phyloP scores from a whole-genome alignment of 1,284 basidiomycete genomes.

The Puccinia polysora region DNA sequence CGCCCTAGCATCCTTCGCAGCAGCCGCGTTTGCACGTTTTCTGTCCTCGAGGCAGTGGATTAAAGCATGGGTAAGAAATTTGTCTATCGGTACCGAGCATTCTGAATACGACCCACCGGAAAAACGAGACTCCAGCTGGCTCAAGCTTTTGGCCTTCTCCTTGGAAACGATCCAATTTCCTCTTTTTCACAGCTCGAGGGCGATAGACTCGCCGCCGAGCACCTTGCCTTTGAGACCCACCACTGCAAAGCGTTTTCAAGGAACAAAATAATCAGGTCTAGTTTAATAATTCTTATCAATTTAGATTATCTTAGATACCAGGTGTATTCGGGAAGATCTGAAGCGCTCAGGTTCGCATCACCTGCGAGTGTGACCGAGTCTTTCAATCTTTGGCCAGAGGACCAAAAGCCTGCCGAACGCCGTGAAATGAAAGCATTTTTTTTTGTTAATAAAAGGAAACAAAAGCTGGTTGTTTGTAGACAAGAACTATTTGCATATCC shows the following conservation, averaged over 20 bases:
- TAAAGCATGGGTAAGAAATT: not conserved
- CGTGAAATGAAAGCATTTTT: not conserved
- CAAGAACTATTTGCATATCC: not conserved
- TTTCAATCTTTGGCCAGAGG: slow-evolving; percentile 31
- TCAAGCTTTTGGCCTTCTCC: slow-evolving; percentile 35
- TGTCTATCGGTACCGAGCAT: not conserved
- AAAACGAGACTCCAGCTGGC: slow-evolving; percentile 7
- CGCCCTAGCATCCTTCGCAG: slow-evolving; percentile 24
- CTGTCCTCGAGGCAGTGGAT: not conserved
- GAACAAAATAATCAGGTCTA: not conserved
- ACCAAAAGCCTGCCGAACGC: slow-evolving; percentile 24
- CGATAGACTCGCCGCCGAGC: slow-evolving; percentile 16
- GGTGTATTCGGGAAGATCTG: slow-evolving; percentile 27
- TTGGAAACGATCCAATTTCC: not conserved
- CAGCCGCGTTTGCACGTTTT: slow-evolving; percentile 30
- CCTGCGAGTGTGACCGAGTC: slow-evolving; percentile 14
- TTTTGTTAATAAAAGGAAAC: not conserved
- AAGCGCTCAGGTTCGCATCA: slow-evolving; percentile 15
- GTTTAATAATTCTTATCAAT: not conserved
- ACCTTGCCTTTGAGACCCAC: slow-evolving; percentile 22
- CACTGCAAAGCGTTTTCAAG: not conserved
- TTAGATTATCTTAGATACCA: slow-evolving; percentile 3
- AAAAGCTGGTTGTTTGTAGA: no score
- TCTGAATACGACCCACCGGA: not conserved
- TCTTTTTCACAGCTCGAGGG: slow-evolving; percentile 2